A percentile compares a stretch with the other conserved stretches of the same genome.
Conservation (phyloP, 768 basidiomycete species). For the Xanthoconium stramineum region DNA sequence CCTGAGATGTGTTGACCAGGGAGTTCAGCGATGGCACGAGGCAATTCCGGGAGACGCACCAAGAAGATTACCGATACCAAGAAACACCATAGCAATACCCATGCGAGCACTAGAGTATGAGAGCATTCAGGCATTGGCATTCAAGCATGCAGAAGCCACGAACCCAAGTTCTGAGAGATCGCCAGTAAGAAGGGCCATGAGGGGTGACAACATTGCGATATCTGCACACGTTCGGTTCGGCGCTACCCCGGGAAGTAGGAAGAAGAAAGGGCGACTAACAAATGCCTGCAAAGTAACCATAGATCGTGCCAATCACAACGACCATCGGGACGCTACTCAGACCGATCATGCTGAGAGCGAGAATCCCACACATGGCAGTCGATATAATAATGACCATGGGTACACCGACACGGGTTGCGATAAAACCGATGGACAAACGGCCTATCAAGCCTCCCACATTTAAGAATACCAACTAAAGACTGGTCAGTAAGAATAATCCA, state of each 20-base stretch:
- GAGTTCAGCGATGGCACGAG: too few relatives aligned
- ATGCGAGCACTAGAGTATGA: conserved; percentile 25
- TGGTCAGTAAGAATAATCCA: not conserved
- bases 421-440: conserved; percentile 43
- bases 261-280: conserved; percentile 24
- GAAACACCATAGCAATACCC: conserved; percentile 14
- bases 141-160: not conserved
- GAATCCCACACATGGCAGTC: conserved; percentile 28
- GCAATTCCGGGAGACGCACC: conserved; percentile 17
- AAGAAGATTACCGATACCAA: conserved; percentile 18
- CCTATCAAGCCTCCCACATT: conserved; percentile 53
- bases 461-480: conserved; percentile 44
- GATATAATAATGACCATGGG: conserved; percentile 41
- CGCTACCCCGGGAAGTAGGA: not conserved
- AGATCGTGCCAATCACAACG: conserved; percentile 39
- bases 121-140: not conserved
- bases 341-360: conserved; percentile 45
- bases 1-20: conserved; percentile 37
- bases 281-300: conserved; percentile 47
- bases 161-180: conserved; percentile 52
- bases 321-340: conserved; percentile 34
- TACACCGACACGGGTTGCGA: conserved; percentile 43
- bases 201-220: conserved; percentile 38
- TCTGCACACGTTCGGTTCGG: conserved; percentile 20
- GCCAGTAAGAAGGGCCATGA: conserved; percentile 41